Conservation (phyloP, 148 eudicot genomes). For the Rheum nobile region DNA sequence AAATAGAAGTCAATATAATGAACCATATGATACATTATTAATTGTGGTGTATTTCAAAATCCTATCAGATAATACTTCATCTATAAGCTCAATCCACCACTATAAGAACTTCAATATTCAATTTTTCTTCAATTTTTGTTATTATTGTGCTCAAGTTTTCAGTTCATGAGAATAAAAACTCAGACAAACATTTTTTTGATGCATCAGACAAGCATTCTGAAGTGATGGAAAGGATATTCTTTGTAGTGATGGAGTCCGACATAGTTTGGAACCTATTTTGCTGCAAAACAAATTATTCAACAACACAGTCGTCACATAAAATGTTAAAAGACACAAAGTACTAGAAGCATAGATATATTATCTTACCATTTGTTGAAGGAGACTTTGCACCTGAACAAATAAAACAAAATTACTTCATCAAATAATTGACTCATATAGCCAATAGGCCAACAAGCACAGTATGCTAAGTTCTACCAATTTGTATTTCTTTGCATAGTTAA, state of each 20-base stretch:
- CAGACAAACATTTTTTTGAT: no score
- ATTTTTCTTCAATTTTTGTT: neutral
- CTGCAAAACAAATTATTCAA: constrained; percentile 20
- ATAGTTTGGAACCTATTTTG: constrained; percentile 64
- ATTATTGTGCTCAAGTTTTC: neutral
- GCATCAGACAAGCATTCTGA: neutral
- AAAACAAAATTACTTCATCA: neutral
- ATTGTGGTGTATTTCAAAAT: no score
- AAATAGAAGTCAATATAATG: no score
- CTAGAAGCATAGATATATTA: neutral
- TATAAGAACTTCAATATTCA: neutral
- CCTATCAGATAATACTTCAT: neutral
- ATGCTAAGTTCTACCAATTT: neutral
- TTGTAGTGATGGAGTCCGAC: constrained; percentile 53
- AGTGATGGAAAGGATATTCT: constrained; percentile 45
- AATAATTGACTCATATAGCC: neutral
- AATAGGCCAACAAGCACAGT: neutral
- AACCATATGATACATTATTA: no score
- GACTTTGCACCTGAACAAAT: constrained; percentile 48
- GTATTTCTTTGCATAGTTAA: neutral
- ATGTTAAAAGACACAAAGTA: neutral
- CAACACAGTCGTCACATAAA: neutral
- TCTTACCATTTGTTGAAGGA: constrained; percentile 62
- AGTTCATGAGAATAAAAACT: neutral
- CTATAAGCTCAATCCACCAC: no score